phyloP scores from a whole-genome alignment of 768 basidiomycete genomes.

The Mycena crocata region DNA sequence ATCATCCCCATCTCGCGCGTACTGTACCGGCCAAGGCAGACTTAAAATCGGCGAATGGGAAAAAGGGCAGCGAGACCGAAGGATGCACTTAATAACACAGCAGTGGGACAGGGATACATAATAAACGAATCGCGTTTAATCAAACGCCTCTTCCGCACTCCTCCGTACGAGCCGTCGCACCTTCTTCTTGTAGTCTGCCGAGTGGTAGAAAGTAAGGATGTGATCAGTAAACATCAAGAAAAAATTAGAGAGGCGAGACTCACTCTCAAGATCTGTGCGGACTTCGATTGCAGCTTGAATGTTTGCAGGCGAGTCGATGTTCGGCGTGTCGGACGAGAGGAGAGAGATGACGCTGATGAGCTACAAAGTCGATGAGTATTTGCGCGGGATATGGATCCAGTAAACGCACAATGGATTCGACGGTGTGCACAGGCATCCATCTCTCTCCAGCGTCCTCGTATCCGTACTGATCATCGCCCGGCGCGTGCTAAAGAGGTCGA shows the following conservation, averaged over 20 bases:
- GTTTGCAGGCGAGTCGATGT: constrained; percentile 94
- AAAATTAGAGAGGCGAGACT: constrained; percentile 33
- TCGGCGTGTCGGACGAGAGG: constrained; percentile 90
- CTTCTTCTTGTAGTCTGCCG: constrained; percentile 91
- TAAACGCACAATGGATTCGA: constrained; percentile 89
- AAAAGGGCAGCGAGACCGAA: not conserved
- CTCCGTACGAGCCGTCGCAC: constrained; percentile 88
- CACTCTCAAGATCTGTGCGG: constrained; percentile 71
- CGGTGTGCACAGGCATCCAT: constrained; percentile 97
- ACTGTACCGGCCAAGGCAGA: too few species aligned
- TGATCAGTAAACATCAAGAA: constrained; percentile 21
- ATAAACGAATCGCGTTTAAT: constrained; percentile 52
- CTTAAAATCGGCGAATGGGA: too few species aligned
- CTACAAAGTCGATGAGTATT: constrained; percentile 53
- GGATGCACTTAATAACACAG: constrained; percentile 32
- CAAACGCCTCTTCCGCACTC: constrained; percentile 91
- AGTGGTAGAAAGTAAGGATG: constrained; percentile 30
- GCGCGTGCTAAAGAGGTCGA: constrained; percentile 75
- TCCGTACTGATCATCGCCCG: constrained; percentile 96
- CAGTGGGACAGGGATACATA: constrained; percentile 26
- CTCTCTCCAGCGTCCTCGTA: constrained; percentile 97
- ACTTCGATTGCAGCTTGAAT: constrained; percentile 95
- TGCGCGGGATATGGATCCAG: constrained; percentile 29
- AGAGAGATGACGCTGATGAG: constrained; percentile 97
- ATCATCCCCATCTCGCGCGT: too few species aligned